Base-by-base conservation (phyloP, 2,329 filamentous ascomycete species). In the Pseudogymnoascus sp. region DNA sequence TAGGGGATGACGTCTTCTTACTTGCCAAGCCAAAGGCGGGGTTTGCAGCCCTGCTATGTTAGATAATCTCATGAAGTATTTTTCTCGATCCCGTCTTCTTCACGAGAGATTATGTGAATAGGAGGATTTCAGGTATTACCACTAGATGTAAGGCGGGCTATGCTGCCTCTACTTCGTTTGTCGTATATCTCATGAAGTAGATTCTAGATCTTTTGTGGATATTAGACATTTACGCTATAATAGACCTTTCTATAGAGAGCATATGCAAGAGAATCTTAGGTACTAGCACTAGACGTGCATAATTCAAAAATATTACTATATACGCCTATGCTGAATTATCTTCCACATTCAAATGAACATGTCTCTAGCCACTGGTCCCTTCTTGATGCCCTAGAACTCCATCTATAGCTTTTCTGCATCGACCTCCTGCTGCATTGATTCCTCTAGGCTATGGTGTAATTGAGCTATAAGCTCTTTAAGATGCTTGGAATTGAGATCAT, bases 391-490 rank as follows among this genome's bases (percentile, higher is more conserved):
- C 65, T 57, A 69, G 43, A 68, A 68, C 31, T 60, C 48, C 51
- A 68, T 66, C 66, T 36, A 69, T 57, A 34, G 48, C 62, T 63
- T 67, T 51, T 69, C 61, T 45, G 64, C 67, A 37, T 65, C 63
- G 4, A 60, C 54, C 63, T 69, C 61, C 28, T 48, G 48, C 31
- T 45, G 62, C 60, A 64, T 60, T 14, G 64, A 69, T 19, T 65
- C 65, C 61, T 65, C 62, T 8, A 69, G 61, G 39, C 48, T 57
- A 41, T 64, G 48, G 34, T 64, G 65, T 54, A 69, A 61, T 61
- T 69, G 63, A 31, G 41, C 25, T 31, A 64, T 68, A 16, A 67
- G 37, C 11, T 67, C 25, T 62, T 62, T 14, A 39, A 68, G 51
- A 16, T 57, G 39, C 23, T 61, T 51, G 14, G 54, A 19, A 57